A percentile compares a stretch with the other conserved stretches of the same genome.
Evolutionary conservation across 768 basidiomycete species (phyloP).

Genomic region (Sistotremastrum niveocremeum): DNA sequence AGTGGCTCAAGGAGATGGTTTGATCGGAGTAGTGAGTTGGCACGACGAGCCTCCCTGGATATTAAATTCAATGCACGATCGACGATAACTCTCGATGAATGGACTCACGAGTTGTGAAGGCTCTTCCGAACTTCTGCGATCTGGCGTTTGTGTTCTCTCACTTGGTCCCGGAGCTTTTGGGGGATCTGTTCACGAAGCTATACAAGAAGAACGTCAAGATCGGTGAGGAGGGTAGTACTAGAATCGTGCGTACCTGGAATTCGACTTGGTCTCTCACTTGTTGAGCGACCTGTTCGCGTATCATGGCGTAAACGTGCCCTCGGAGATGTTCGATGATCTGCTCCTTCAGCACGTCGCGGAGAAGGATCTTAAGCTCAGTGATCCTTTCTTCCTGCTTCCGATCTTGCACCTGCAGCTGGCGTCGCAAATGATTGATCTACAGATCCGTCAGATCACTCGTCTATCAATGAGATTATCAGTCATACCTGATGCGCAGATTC

Average conservation of each 20-base stretch:
- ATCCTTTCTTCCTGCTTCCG: constrained; percentile 25
- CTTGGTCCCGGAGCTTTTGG: constrained; percentile 24
- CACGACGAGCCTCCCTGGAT: constrained; percentile 32
- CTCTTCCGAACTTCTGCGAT: constrained; percentile 29
- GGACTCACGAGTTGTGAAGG: constrained; percentile 34
- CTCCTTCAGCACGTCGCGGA: constrained; percentile 28
- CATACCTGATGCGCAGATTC: constrained; percentile 32
- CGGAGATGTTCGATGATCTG: constrained; percentile 28
- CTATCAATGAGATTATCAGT: constrained; percentile 1
- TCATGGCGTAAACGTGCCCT: constrained; percentile 20
- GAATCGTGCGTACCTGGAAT: constrained; percentile 22
- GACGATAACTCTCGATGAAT: not conserved
- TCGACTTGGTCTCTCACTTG: constrained; percentile 29
- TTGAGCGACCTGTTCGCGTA: constrained; percentile 22
- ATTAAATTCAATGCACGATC: constrained; percentile 1
- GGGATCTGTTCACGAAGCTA: constrained; percentile 33
- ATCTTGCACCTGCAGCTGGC: constrained; percentile 26
- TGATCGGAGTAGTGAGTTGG: constrained; percentile 24
- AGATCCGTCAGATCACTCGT: constrained; percentile 4
- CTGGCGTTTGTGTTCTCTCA: constrained; percentile 28
- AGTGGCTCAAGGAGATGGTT: constrained; percentile 28
- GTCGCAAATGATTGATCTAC: constrained; percentile 28
- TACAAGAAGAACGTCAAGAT: not conserved
- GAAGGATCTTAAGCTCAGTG: constrained; percentile 18
- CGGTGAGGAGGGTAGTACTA: not conserved